Evolutionary conservation across 73 alveolate species (phyloP), one percentile per base, ranked within the genome.

Genomic region (Paramecium sexaurelia): DNA sequence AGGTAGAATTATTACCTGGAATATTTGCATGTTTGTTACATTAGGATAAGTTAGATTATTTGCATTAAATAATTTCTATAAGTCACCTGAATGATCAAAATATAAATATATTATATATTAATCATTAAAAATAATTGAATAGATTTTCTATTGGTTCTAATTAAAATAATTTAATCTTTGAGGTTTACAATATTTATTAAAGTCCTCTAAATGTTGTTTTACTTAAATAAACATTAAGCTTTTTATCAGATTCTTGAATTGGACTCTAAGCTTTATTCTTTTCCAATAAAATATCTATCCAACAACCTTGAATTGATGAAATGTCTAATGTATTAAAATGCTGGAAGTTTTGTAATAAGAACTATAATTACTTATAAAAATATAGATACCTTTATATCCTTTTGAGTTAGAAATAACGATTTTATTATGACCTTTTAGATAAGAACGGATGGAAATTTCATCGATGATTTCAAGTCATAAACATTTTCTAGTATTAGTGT

Each of bases 1-100:
- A 40, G 69, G 91, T 29, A 93, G 97, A 91, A 84, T 94, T 15
- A 94, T 87, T 19, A 61, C 94, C 15, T 95, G 95, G 95, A 95
- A 95, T 55, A 68, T 94, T 36, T 67, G 82, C 13, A 90, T 95
- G 96, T 95, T 90, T 71, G 93, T 95, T 19, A 55, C 96, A 75
- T 85, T 92, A 20, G 95, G 94, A 83, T 87, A 94, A 82, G 68
- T 94, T 39, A 88, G 94, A 88, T 78, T 40, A 22, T 78, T 19
- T 33, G 55, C 71, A 35, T 73, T 35, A 20, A 27, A 73, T 73
- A 35, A 73, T 20, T 73, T 73, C 45, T 73, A 73, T 37, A 73
- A 73, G 39, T 32, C 37, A 29, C 37, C 37, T 26, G 83, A 66
- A 66, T 66, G 83, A 66, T 66, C 43, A 19, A 66, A 41, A n/a